Conservation (phyloP, 164 flowering plant genomes). For the Nymphaea thermarum region DNA sequence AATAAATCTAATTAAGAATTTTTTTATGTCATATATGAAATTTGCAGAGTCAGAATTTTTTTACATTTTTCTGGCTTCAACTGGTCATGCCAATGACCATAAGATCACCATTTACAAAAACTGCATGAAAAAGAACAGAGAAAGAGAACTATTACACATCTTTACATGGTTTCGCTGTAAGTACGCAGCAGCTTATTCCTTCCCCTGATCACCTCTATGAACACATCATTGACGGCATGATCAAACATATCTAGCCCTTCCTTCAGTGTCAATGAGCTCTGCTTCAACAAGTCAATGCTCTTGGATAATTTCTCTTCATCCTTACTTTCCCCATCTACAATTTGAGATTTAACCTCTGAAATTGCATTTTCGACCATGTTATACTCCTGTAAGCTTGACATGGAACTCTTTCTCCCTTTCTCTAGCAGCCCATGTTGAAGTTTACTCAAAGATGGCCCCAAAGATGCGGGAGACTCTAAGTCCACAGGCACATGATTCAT, state of each 20-base stretch:
- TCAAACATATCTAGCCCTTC: constrained; percentile 15
- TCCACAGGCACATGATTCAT: constrained; percentile 2
- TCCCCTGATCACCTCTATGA: constrained; percentile 16
- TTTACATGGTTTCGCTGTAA: constrained; percentile 1
- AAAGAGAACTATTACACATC: too few species aligned
- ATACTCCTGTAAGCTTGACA: constrained; percentile 5
- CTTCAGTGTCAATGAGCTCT: constrained; percentile 8
- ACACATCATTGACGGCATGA: constrained; percentile 9
- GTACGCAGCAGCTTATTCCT: constrained; percentile 9
- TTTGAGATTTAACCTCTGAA: constrained; percentile 6
- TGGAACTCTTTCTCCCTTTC: neutral
- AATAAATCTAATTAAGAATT: too few species aligned
- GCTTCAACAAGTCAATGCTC: constrained; percentile 10
- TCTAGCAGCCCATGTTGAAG: constrained; percentile 4
- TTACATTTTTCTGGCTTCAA: too few species aligned
- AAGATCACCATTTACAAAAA: too few species aligned
- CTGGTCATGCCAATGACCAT: too few species aligned
- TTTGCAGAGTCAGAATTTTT: too few species aligned
- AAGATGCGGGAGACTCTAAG: constrained; percentile 1
- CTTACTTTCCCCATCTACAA: constrained; percentile 3
- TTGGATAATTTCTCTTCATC: constrained; percentile 6
- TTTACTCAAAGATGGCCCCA: constrained; percentile 3
- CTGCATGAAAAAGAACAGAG: too few species aligned
- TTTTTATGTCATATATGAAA: too few species aligned
- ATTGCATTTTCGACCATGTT: constrained; percentile 9